Conservation (phyloP, 2,329 filamentous ascomycete genomes). For the Fusarium chlamydosporum region DNA sequence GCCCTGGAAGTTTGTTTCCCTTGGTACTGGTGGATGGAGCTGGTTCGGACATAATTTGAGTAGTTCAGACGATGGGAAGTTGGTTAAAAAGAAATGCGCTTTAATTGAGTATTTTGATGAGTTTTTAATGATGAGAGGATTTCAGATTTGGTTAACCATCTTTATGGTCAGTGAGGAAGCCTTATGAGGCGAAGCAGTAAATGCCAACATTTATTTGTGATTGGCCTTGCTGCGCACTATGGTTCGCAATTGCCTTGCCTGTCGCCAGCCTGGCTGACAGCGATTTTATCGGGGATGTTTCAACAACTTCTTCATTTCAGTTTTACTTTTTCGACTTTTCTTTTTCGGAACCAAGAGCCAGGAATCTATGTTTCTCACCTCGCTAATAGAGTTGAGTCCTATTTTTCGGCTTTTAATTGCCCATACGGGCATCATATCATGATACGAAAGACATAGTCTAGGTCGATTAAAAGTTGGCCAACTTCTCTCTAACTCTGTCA, state of each 20-base stretch:
- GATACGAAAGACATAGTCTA: background rate
- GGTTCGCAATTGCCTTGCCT: background rate
- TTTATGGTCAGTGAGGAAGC: background rate
- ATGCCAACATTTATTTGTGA: background rate
- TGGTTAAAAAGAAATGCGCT: background rate
- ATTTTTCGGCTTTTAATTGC: background rate
- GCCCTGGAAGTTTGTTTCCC: background rate
- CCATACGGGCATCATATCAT: background rate
- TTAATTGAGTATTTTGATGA: background rate
- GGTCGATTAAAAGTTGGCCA: too few species aligned
- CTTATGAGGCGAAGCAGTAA: slow-evolving; percentile 1
- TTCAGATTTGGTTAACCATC: accelerated
- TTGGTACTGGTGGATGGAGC: accelerated
- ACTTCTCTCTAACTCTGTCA: background rate
- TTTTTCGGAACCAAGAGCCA: background rate
- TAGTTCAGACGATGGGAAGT: background rate
- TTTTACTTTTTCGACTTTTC: too few species aligned
- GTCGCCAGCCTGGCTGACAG: too few species aligned
- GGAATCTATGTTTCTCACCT: background rate
- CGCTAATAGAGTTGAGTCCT: background rate
- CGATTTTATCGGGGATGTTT: too few species aligned
- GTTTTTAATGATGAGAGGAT: background rate
- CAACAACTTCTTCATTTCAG: too few species aligned
- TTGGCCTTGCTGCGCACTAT: background rate
- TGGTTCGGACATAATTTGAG: background rate